phyloP scores from a whole-genome alignment of 345 rosid species.

The Hirschfeldia incana region DNA sequence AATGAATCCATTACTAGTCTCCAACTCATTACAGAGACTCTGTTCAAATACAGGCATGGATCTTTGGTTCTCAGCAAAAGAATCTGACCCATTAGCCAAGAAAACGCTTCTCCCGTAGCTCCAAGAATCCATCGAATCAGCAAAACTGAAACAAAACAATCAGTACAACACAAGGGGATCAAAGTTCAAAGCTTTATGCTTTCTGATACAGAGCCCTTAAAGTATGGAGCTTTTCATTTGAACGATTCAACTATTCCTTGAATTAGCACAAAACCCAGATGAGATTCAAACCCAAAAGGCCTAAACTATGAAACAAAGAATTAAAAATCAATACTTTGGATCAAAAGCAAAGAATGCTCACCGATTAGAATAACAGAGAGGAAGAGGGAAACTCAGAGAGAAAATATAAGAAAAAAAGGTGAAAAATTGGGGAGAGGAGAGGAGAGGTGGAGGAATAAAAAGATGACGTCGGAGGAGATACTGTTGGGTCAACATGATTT shows the following conservation, averaged over 20 bases:
- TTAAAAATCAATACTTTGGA: neutral
- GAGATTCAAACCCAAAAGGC: neutral
- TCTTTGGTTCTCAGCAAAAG: constrained; percentile 42
- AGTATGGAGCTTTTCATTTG: constrained; percentile 12
- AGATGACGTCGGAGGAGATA: neutral
- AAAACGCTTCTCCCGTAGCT: constrained; percentile 45
- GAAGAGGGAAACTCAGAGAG: constrained; percentile 4
- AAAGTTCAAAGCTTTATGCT: constrained; percentile 5
- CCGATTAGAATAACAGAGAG: constrained; percentile 19
- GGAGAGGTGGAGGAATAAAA: constrained; percentile 5
- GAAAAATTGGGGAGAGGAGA: neutral
- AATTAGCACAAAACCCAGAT: neutral
- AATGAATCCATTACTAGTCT: constrained; percentile 25
- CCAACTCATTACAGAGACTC: constrained; percentile 31
- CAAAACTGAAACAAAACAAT: constrained; percentile 4
- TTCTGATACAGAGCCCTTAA: neutral
- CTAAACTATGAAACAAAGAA: neutral
- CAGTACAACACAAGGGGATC: neutral
- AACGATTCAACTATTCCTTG: neutral
- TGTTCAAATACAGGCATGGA: constrained; percentile 42
- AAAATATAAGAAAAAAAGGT: neutral
- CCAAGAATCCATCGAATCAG: constrained; percentile 56
- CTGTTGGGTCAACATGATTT: constrained; percentile 55
- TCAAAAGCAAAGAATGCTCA: constrained; percentile 6
- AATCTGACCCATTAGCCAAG: constrained; percentile 46